Evolutionary conservation across 73 alveolate species (phyloP).

Genomic region (Paramecium caudatum): DNA sequence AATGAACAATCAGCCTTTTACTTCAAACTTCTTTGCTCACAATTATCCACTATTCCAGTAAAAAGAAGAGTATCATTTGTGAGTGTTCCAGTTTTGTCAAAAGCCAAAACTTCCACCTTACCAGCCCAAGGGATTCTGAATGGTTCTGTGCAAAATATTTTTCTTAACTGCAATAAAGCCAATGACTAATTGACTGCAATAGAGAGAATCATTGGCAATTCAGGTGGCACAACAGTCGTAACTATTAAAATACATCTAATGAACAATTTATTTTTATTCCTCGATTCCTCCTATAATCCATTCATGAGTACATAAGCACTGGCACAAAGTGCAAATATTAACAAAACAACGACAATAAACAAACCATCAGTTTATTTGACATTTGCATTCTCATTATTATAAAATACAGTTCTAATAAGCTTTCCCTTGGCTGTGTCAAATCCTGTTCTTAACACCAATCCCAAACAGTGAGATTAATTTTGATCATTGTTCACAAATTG

Average conservation of each 20-base stretch:
- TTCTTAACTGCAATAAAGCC: slow-evolving; percentile 89
- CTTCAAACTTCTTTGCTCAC: slow-evolving; percentile 61
- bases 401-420: slow-evolving; percentile 94
- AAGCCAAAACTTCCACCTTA: slow-evolving; percentile 84
- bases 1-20: slow-evolving; percentile 63
- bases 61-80: slow-evolving; percentile 96
- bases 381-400: slow-evolving; percentile 95
- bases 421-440: slow-evolving; percentile 98
- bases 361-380: slow-evolving; percentile 96
- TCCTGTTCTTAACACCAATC: slow-evolving; percentile 92
- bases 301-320: slow-evolving; percentile 92
- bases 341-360: slow-evolving; percentile 87
- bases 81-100: slow-evolving; percentile 99
- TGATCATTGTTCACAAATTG: slow-evolving; percentile 6
- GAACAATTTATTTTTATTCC: slow-evolving; percentile 92
- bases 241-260: slow-evolving; percentile 97
- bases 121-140: slow-evolving; percentile 99
- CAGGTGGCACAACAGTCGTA: slow-evolving; percentile 99
- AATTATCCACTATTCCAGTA: slow-evolving; percentile 88
- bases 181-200: slow-evolving; percentile 98
- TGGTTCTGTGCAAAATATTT: slow-evolving; percentile 99
- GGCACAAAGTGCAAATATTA: slow-evolving; percentile 93
- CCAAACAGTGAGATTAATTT: slow-evolving; percentile 4
- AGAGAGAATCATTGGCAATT: slow-evolving; percentile 99
- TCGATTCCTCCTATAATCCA: slow-evolving; percentile 91